Evolutionary conservation across 2,329 filamentous ascomycete species (phyloP).

Genomic region (Chrysoporthe austroafricana): DNA sequence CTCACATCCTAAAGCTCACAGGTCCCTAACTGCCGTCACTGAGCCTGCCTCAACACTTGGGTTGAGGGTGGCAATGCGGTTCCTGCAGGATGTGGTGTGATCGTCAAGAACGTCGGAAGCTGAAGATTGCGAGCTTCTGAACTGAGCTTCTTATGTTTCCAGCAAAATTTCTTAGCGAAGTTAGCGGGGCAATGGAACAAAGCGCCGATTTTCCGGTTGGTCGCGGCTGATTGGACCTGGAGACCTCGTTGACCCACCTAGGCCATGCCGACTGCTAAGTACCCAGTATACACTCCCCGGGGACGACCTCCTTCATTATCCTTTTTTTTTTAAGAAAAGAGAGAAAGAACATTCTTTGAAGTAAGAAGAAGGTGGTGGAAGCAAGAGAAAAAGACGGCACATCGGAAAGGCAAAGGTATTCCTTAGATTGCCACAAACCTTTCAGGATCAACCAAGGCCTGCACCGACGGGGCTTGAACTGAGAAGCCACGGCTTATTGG

Average conservation of each 20-base stretch:
- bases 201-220: conserved; percentile 15
- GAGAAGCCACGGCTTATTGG: background rate
- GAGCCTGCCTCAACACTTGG: background rate
- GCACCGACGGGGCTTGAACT: background rate
- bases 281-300: too few species aligned
- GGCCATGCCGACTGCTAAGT: background rate
- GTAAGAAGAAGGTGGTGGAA: background rate
- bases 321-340: background rate
- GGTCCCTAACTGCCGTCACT: conserved; percentile 10
- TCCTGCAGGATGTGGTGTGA: background rate
- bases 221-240: conserved; percentile 6
- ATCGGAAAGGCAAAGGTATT: background rate
- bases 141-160: conserved; percentile 6
- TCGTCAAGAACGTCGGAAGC: background rate
- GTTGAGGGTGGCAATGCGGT: conserved; percentile 2
- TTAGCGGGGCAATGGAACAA: conserved; percentile 17
- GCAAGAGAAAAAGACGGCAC: background rate
- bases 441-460: background rate
- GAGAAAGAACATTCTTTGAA: background rate
- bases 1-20: conserved; percentile 28
- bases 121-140: background rate
- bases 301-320: too few species aligned
- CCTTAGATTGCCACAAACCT: background rate
- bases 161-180: conserved; percentile 18
- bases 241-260: background rate